Base-by-base conservation (phyloP, 176 grass and related monocot species). In the Neostapfia colusana region DNA sequence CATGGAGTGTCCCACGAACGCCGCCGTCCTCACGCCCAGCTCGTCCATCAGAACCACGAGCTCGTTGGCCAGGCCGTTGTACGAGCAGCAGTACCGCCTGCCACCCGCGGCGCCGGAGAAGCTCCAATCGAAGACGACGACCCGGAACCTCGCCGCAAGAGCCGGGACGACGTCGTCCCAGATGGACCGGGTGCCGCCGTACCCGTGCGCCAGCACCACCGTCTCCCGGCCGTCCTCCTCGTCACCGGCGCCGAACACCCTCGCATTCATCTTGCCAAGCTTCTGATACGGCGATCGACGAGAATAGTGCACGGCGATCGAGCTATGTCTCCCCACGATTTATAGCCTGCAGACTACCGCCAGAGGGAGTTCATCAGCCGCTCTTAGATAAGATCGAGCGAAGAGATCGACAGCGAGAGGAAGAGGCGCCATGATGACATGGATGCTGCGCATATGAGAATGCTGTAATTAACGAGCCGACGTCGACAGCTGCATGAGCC, bases 101-200 rank as follows among this genome's bases (percentile, higher is more conserved):
- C 79, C 43, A 5, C 35, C 69, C 35, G 26, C 70, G 1, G 67
- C 49, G 44, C 63, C 81, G 7, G 83, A 82, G 81, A 97, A 93
- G 71, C 88, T 85, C 94, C 94, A 97, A 77, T 97, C 94, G 85
- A 97, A 97, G 55, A 93, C 75, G 18, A 97, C 58, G 23, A 97
- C 66, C 27, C 79, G 78, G 83, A 85, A 91, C 70, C 15, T 91
- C 67, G 69, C 70, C 7, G 65, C 73, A 51, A 97, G 70, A 26
- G 81, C 74, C 51, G 86, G 70, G 0, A 89, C 41, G 5, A 97
- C 75, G 39, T 81, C 83, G 66, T 97, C 94, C 94, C 90, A 97
- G 45, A 89, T 26, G 28, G 72, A 61, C 26, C 79, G 85, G 81
- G 75, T 91, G 51, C 74, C 71, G 8, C 94, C 94, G 54, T 85